These are phyloP conservation scores for Juncus inflexus DNA, from an alignment of 176 grass and related monocot species.

Conservation along the genomic window DNA sequence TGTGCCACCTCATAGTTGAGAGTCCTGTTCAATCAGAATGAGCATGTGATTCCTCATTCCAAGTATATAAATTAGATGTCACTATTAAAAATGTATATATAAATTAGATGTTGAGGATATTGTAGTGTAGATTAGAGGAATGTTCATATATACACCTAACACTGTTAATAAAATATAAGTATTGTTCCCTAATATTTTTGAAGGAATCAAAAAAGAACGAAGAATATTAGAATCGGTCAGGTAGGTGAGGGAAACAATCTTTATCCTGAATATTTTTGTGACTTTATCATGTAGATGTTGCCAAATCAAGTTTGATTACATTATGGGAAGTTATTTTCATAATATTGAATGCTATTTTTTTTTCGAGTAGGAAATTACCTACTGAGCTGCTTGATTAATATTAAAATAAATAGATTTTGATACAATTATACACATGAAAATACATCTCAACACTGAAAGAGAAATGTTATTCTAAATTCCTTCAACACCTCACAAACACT, in stretches of 20 bases:
- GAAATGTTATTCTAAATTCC: too few species aligned
- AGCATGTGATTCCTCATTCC: slow-evolving; percentile 10
- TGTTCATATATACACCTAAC: slow-evolving; percentile 9
- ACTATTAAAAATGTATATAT: not conserved
- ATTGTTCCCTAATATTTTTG: slow-evolving; percentile 2
- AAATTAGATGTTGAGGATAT: too few species aligned
- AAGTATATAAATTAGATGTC: slow-evolving; percentile 2
- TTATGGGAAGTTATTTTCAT: too few species aligned
- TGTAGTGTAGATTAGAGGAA: not conserved
- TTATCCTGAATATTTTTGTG: not conserved
- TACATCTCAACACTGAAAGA: too few species aligned
- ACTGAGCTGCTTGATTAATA: too few species aligned
- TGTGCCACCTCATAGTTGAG: slow-evolving; percentile 12
- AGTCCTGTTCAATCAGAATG: slow-evolving; percentile 13
- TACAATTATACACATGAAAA: too few species aligned
- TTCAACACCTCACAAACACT: too few species aligned
- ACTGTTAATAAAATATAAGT: slow-evolving; percentile 2
- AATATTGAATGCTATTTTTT: too few species aligned
- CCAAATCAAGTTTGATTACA: slow-evolving; percentile 18
- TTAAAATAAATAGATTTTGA: too few species aligned
- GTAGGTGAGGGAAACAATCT: not conserved
- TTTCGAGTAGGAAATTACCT: too few species aligned
- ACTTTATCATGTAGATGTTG: slow-evolving; percentile 19
- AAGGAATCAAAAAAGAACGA: slow-evolving; percentile 13
- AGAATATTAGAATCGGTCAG: not conserved